Evolutionary conservation across 2,329 filamentous ascomycete genomes (phyloP).

Genomic region (Apiospora saccharicola): DNA sequence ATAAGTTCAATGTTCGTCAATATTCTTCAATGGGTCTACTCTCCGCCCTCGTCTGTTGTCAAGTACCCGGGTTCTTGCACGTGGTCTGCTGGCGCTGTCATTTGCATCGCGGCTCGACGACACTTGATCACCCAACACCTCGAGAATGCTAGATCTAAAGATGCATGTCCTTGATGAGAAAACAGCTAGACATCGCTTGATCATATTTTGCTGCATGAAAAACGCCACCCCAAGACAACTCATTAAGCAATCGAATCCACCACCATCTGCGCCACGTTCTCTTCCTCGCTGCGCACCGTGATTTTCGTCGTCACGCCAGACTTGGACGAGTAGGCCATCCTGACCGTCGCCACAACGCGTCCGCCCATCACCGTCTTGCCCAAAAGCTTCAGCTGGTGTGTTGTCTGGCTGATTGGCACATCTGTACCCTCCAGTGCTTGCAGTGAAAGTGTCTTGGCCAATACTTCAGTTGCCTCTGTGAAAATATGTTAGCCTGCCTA

Average conservation of each 20-base stretch:
- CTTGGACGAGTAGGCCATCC: slow-evolving; percentile 95
- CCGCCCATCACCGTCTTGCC: slow-evolving; percentile 94
- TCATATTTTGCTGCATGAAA: slow-evolving; percentile 37
- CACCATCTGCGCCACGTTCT: slow-evolving; percentile 84
- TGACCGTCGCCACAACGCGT: slow-evolving; percentile 83
- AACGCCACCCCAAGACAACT: slow-evolving; percentile 39
- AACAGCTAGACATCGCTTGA: slow-evolving; percentile 35
- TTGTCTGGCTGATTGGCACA: slow-evolving; percentile 84
- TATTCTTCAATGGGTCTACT: slow-evolving; percentile 9
- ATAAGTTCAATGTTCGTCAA: background rate
- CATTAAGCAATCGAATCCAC: slow-evolving; percentile 82
- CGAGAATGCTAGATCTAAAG: slow-evolving; percentile 19
- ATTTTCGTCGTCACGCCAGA: slow-evolving; percentile 96
- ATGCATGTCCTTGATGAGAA: slow-evolving; percentile 32
- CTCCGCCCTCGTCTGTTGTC: background rate
- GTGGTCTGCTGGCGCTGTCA: background rate
- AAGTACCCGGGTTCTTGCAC: background rate
- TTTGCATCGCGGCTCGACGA: slow-evolving; percentile 7
- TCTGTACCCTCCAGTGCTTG: slow-evolving; percentile 96
- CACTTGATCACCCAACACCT: slow-evolving; percentile 22
- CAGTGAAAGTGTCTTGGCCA: slow-evolving; percentile 84
- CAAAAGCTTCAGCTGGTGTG: slow-evolving; percentile 93
- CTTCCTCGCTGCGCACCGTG: slow-evolving; percentile 89
- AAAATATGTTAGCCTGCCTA: slow-evolving; percentile 30
- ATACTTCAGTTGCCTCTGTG: slow-evolving; percentile 88